A percentile compares a stretch with the other conserved stretches of the same genome.
Conservation (phyloP, 768 basidiomycete species). For the Trametes maxima region DNA sequence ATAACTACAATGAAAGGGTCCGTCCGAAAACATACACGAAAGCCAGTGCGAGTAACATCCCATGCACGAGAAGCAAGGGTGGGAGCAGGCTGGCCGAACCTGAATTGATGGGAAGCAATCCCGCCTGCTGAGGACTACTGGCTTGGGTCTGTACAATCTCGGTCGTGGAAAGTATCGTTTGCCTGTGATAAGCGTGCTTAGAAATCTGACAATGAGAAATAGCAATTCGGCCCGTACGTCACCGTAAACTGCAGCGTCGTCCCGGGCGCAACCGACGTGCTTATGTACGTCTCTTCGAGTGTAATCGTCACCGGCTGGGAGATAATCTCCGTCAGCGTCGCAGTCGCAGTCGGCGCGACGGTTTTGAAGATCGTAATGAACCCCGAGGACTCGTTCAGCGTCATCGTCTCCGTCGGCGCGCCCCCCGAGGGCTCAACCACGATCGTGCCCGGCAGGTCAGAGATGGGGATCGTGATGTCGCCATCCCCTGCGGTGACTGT, state of each 20-base stretch:
- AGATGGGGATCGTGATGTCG: constrained; percentile 13
- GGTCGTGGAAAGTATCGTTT: constrained; percentile 25
- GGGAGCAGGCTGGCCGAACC: not conserved
- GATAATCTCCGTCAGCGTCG: constrained; percentile 25
- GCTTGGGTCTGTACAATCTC: constrained; percentile 21
- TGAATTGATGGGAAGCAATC: constrained; percentile 31
- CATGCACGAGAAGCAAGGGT: not conserved
- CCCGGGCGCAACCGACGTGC: constrained; percentile 22
- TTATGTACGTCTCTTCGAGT: constrained; percentile 23
- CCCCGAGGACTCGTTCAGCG: constrained; percentile 15
- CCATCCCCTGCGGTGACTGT: constrained; percentile 15
- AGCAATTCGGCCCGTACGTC: constrained; percentile 11
- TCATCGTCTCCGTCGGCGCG: constrained; percentile 19
- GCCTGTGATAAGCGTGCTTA: not conserved
- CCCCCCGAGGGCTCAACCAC: constrained; percentile 19
- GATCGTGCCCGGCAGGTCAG: constrained; percentile 16
- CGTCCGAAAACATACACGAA: constrained; percentile 4
- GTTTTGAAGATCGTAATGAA: constrained; percentile 30
- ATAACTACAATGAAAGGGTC: not conserved
- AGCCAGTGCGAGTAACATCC: not conserved
- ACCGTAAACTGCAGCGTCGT: constrained; percentile 19
- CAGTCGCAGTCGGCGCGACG: constrained; percentile 28
- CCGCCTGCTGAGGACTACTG: constrained; percentile 19
- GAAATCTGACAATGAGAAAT: not conserved
- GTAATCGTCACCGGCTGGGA: constrained; percentile 25